phyloP scores from a whole-genome alignment of 176 grass and related monocot genomes.

The Zoysia pacifica region DNA sequence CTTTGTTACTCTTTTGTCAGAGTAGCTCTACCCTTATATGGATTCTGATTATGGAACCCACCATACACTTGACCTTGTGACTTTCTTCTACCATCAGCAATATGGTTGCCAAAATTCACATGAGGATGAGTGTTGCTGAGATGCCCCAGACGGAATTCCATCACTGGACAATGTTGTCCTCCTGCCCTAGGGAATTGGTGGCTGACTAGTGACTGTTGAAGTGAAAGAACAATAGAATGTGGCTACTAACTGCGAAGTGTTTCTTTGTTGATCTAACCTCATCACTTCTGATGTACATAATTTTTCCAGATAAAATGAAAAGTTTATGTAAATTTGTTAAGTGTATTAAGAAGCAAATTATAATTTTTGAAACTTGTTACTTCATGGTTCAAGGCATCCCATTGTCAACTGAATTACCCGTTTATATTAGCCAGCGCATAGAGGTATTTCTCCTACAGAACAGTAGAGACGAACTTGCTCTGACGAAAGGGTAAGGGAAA shows the following conservation, averaged over 20 bases:
- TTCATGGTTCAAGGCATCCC: background rate
- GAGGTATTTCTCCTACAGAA: too few relatives aligned
- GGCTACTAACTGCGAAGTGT: background rate
- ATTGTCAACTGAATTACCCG: background rate
- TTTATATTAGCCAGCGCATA: background rate
- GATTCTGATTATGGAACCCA: conserved; percentile 47
- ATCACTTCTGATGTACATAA: conserved; percentile 44
- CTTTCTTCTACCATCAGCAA: conserved; percentile 1
- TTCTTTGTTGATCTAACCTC: conserved; percentile 9
- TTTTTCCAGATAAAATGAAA: conserved; percentile 28
- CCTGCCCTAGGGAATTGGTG: background rate
- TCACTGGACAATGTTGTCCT: background rate
- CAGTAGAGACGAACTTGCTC: too few relatives aligned
- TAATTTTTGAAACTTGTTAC: background rate
- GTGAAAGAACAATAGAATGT: background rate
- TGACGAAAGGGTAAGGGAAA: too few relatives aligned
- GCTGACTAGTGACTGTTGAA: conserved; percentile 3
- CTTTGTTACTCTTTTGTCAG: conserved; percentile 95
- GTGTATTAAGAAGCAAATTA: conserved; percentile 18
- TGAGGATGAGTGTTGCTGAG: conserved; percentile 2
- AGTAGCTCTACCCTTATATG: conserved; percentile 71
- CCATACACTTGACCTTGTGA: background rate
- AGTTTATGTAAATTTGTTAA: background rate
- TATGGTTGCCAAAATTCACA: background rate
- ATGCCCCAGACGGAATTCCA: background rate